Conservation (phyloP, 352 stramenopile species). For the Blastocystis sp. region DNA sequence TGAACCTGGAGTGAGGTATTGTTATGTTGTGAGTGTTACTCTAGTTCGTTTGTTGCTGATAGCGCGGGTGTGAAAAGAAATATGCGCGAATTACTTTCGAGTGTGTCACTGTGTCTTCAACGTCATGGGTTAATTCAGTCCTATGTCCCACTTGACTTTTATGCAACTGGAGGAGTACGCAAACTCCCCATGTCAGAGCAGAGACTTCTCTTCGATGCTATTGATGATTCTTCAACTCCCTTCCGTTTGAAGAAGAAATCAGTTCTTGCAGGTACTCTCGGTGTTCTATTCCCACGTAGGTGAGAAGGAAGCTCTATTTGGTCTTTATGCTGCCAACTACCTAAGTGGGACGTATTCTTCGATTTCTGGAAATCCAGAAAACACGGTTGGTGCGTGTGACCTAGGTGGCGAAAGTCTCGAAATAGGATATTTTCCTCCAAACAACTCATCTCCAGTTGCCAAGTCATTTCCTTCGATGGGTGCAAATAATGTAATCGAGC, state of each 20-base stretch:
- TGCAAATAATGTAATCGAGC: neutral
- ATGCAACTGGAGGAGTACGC: constrained; percentile 19
- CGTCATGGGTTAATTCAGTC: too few species aligned
- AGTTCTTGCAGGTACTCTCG: neutral
- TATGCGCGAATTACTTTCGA: neutral
- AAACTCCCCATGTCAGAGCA: neutral
- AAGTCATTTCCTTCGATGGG: neutral
- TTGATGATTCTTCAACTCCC: neutral
- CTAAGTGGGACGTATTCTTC: neutral
- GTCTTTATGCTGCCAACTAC: neutral
- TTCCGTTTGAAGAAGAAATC: neutral
- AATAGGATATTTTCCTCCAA: neutral
- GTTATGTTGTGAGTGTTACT: neutral
- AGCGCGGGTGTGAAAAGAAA: neutral
- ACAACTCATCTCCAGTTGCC: neutral
- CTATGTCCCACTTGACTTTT: neutral
- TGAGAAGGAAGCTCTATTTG: neutral
- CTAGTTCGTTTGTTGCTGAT: constrained; percentile 15
- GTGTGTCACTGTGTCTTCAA: neutral
- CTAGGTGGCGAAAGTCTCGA: constrained; percentile 11
- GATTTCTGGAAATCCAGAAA: neutral
- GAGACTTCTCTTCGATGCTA: neutral
- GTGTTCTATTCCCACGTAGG: neutral
- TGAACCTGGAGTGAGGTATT: constrained; percentile 23
- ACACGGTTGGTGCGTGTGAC: neutral